Conservation (phyloP, 2,329 filamentous ascomycete species). For the Hymenoscyphus fraxineus region DNA sequence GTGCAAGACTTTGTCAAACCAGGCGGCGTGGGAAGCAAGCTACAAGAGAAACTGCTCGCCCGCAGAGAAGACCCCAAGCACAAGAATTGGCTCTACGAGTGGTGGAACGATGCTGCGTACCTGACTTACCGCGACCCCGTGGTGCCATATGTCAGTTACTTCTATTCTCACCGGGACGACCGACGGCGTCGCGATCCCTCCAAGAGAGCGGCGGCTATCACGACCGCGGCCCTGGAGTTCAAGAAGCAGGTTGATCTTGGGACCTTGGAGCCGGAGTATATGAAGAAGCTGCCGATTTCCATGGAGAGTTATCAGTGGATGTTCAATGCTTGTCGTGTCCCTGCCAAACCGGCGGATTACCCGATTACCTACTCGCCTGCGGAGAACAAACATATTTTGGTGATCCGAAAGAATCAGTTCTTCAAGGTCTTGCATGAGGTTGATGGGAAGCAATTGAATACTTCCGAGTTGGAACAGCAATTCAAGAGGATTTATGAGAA, state of each 20-base stretch:
- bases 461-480: slow-evolving; percentile 83
- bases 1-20: slow-evolving; percentile 86
- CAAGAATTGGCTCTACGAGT: slow-evolving; percentile 95
- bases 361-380: slow-evolving; percentile 73
- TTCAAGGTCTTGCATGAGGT: slow-evolving; percentile 86
- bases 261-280: slow-evolving; percentile 92
- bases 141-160: slow-evolving; percentile 97
- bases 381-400: slow-evolving; percentile 83
- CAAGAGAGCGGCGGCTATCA: slow-evolving; percentile 88
- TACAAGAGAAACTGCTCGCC: slow-evolving; percentile 84
- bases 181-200: slow-evolving; percentile 79
- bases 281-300: slow-evolving; percentile 95
- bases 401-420: slow-evolving; percentile 93
- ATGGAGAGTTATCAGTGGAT: slow-evolving; percentile 99
- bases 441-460: slow-evolving; percentile 79
- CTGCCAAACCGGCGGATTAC: slow-evolving; percentile 76
- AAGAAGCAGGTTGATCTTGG: slow-evolving; percentile 84
- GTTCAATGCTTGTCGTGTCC: slow-evolving; percentile 91
- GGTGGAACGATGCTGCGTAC: slow-evolving; percentile 97
- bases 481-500: slow-evolving; percentile 81
- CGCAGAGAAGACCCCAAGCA: slow-evolving; percentile 72
- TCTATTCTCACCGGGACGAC: slow-evolving; percentile 97
- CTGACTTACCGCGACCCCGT: slow-evolving; percentile 91
- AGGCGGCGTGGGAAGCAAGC: slow-evolving; percentile 74
- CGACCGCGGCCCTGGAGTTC: slow-evolving; percentile 83